Conservation (phyloP, 768 basidiomycete species). For the Chalciporus piperatus region DNA sequence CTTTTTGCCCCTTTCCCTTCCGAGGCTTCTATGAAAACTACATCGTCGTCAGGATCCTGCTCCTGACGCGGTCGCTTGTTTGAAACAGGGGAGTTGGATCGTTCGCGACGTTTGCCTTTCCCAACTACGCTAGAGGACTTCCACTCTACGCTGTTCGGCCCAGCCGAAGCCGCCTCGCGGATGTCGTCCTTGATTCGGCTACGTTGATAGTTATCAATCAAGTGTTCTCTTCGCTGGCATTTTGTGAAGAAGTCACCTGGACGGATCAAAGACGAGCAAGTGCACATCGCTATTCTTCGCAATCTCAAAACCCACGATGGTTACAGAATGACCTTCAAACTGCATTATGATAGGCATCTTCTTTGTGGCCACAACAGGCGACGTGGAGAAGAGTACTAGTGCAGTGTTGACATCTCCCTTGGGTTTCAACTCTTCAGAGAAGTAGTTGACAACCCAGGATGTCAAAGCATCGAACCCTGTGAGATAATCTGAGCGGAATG, state of each 20-base stretch:
- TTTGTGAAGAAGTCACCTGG: conserved; percentile 41
- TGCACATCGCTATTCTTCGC: conserved; percentile 53
- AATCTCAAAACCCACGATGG: conserved; percentile 81
- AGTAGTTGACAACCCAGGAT: conserved; percentile 78
- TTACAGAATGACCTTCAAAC: conserved; percentile 82
- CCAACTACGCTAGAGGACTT: conserved; percentile 8
- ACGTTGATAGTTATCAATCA: neutral
- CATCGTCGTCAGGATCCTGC: conserved; percentile 25
- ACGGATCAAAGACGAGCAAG: conserved; percentile 79
- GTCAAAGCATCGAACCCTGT: conserved; percentile 49
- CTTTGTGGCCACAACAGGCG: conserved; percentile 53
- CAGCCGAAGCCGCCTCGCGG: conserved; percentile 23
- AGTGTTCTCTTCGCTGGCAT: neutral
- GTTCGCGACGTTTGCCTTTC: conserved; percentile 23
- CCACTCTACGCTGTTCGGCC: conserved; percentile 1
- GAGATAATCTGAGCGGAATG: neutral
- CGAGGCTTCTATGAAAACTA: conserved; percentile 23
- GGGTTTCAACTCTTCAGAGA: conserved; percentile 37
- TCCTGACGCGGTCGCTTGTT: conserved; percentile 29
- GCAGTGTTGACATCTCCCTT: conserved; percentile 48
- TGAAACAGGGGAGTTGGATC: conserved; percentile 19
- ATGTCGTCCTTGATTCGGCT: conserved; percentile 11
- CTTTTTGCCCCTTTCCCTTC: conserved; percentile 7
- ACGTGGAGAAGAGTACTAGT: conserved; percentile 39
- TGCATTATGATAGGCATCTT: conserved; percentile 84